Evolutionary conservation across 2,329 filamentous ascomycete species (phyloP), one percentile per base, ranked within the genome.

Genomic region (Penicillium sp.): DNA sequence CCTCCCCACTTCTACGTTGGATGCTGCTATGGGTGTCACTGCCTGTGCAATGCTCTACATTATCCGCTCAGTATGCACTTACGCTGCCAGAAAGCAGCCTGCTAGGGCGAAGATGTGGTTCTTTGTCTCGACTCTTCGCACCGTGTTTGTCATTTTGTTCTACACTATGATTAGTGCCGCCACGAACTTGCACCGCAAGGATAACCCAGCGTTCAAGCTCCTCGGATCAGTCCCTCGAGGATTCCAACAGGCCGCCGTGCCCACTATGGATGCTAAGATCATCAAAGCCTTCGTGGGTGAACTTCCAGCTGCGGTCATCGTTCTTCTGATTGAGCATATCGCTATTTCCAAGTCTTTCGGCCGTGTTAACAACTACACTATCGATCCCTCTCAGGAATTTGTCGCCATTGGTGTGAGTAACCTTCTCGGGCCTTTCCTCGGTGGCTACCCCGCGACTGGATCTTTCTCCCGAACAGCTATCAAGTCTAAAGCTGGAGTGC

Each of bases 301-400:
- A 56, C 74, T 97, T 4, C 93, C 93, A 0, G 86, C 87, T 7
- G 84, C 86, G 0, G 83, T 96, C 45, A 95, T 97, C 57, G 90
- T 98, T n/a, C 77, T 97, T 50, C 77, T 97, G 32, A 94, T 97
- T 53, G 93, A 97, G 70, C 91, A 97, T 66, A 95, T 97, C 61
- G 89, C 91, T 42, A 96, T 97, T 55, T 88, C 90, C 17, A 98
- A 97, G 69, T 96, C 91, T 0, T 97, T 98, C 59, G 93, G 93
- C 9, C 81, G 91, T 52, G 81, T 96, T 61, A 97, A 96, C 75
- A 95, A 95, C 72, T 98, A 98, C 70, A 84, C 82, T 15, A 96
- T 98, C 65, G 84, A 96, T 60, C 90, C 93, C 0, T 96, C 91
- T 0, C 91, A 98, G 67, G 91, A 98, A 67, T 80, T 98, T 71